These are phyloP conservation scores for Neofusicoccum kwambonambiense DNA, from an alignment of 2,329 filamentous ascomycete genomes.

Conservation along the genomic window DNA sequence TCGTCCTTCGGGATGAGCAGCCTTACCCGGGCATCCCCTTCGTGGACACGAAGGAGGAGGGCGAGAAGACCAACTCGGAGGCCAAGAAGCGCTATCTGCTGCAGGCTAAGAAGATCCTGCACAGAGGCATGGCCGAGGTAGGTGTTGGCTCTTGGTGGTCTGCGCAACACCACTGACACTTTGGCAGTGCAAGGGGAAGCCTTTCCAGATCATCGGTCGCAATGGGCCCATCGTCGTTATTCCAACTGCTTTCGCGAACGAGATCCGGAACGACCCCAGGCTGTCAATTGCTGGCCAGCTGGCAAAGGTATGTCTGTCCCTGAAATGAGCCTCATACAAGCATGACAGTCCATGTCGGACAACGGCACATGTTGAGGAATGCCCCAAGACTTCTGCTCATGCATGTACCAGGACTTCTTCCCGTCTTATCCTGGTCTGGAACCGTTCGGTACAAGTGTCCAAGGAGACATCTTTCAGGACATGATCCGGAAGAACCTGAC, in stretches of 20 bases:
- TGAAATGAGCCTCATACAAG: too few relatives aligned
- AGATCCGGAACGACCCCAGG: background rate
- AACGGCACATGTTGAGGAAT: too few relatives aligned
- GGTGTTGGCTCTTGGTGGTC: background rate
- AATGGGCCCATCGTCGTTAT: background rate
- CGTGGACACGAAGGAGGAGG: background rate
- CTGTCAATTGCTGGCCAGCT: background rate
- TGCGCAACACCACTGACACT: background rate
- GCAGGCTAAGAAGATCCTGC: background rate
- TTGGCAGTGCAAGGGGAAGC: background rate
- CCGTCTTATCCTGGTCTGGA: background rate
- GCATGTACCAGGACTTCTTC: background rate
- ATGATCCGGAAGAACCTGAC: conserved; percentile 3
- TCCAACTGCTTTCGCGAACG: background rate
- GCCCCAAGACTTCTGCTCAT: too few relatives aligned
- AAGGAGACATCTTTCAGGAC: background rate
- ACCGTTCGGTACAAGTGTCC: background rate
- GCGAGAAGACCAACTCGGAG: background rate
- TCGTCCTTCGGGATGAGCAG: background rate
- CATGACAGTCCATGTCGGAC: too few relatives aligned
- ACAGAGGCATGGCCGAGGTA: background rate
- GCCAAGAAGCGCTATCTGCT: background rate
- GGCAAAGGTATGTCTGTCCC: background rate
- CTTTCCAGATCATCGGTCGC: background rate
- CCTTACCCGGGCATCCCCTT: background rate